These are phyloP conservation scores for Candida krabiensis DNA, from an alignment of 805 yeast species.

Conservation along the genomic window DNA sequence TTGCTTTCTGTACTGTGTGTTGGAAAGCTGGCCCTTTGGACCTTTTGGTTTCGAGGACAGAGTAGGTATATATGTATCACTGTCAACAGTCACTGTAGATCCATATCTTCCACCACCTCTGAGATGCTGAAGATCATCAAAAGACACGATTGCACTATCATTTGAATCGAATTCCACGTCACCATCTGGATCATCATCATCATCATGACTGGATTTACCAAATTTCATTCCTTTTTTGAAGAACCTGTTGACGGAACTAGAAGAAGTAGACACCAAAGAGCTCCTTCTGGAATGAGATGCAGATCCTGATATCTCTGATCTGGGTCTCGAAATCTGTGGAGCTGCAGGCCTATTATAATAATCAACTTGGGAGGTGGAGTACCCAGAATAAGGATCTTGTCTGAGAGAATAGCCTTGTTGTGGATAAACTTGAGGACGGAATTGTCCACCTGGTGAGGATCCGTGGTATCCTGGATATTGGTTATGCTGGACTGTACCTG, in stretches of 20 bases:
- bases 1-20: slow-evolving; percentile 66
- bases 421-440: neutral
- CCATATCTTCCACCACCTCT: slow-evolving; percentile 71
- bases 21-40: slow-evolving; percentile 39
- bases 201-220: slow-evolving; percentile 27
- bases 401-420: slow-evolving; percentile 4
- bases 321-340: slow-evolving; percentile 5
- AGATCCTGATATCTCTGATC: slow-evolving; percentile 2
- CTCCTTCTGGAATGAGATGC: slow-evolving; percentile 22
- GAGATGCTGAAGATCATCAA: slow-evolving; percentile 62
- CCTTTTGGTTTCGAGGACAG: slow-evolving; percentile 38
- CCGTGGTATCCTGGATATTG: slow-evolving; percentile 5
- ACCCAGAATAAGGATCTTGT: slow-evolving; percentile 4
- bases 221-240: slow-evolving; percentile 39
- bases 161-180: slow-evolving; percentile 35
- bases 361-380: slow-evolving; percentile 6
- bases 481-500: slow-evolving; percentile 4
- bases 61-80: slow-evolving; percentile 78
- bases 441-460: slow-evolving; percentile 1
- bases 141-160: slow-evolving; percentile 42
- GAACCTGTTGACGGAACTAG: slow-evolving; percentile 38
- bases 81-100: slow-evolving; percentile 45
- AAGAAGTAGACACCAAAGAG: slow-evolving; percentile 28
- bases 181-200: slow-evolving; percentile 30
- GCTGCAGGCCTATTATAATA: slow-evolving; percentile 6